phyloP scores from a whole-genome alignment of 352 stramenopile genomes.

The Phytophthora gonapodyides region DNA sequence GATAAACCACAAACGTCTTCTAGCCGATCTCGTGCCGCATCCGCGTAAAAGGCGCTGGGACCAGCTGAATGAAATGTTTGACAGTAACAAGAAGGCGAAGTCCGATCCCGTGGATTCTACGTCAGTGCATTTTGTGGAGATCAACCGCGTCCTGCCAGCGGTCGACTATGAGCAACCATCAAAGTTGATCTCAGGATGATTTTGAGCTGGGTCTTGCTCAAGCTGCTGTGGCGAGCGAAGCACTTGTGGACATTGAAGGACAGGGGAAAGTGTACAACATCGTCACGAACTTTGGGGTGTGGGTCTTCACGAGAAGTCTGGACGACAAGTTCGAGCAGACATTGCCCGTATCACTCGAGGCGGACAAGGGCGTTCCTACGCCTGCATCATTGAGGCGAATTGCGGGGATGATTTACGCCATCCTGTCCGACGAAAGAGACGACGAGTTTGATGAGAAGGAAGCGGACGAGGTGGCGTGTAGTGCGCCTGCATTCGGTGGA shows the following conservation, averaged over 20 bases:
- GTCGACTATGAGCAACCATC: no score
- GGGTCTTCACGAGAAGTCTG: background rate
- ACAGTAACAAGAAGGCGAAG: no score
- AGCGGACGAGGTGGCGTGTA: no score
- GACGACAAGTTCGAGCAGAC: constrained; percentile 1
- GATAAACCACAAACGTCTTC: no score
- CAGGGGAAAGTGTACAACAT: constrained; percentile 6
- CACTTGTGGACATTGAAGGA: background rate
- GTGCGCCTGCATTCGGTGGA: no score
- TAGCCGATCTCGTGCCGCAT: no score
- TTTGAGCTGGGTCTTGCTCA: constrained; percentile 1
- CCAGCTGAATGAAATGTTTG: no score
- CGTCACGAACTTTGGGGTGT: constrained; percentile 1
- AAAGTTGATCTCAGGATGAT: background rate
- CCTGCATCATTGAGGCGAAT: constrained; percentile 3
- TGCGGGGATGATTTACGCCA: constrained; percentile 1
- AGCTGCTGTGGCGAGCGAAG: constrained; percentile 5
- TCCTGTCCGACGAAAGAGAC: background rate
- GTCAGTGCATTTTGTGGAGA: no score
- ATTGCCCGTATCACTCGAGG: background rate
- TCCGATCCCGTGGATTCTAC: no score
- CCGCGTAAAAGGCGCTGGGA: no score
- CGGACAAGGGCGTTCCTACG: constrained; percentile 2
- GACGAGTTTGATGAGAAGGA: no score
- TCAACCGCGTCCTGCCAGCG: no score